Conservation (phyloP, 2,329 filamentous ascomycete genomes). For the Parascedosporium putredinis region DNA sequence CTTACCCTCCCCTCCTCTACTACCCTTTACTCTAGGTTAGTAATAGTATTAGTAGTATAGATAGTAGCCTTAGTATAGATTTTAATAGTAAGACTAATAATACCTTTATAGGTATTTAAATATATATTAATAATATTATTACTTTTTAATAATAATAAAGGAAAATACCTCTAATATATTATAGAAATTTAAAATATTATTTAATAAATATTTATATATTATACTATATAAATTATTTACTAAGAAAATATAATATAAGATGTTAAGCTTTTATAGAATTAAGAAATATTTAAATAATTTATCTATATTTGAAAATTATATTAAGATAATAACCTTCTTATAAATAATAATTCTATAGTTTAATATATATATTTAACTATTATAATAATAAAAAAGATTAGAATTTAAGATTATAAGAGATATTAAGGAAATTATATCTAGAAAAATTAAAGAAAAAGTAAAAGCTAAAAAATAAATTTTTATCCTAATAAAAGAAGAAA, state of each 20-base stretch:
- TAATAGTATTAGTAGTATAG: not conserved
- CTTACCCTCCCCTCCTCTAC: not conserved
- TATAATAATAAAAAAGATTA: not conserved
- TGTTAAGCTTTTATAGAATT: not conserved
- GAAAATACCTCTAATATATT: not conserved
- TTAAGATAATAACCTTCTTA: constrained; percentile 4
- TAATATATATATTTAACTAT: not conserved
- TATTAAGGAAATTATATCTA: not conserved
- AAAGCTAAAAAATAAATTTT: not conserved
- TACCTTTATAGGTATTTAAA: not conserved
- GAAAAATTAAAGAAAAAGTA: not conserved
- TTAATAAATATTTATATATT: not conserved
- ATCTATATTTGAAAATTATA: not conserved
- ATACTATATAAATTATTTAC: not conserved
- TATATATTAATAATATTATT: too few species aligned
- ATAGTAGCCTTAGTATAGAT: not conserved
- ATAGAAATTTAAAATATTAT: not conserved
- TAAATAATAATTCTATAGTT: constrained; percentile 1
- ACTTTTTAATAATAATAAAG: not conserved
- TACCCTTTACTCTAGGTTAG: not conserved
- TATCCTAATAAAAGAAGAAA: not conserved
- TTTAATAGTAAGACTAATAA: not conserved
- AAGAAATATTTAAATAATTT: not conserved
- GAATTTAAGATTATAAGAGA: not conserved
- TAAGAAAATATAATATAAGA: constrained; percentile 3